phyloP scores from a whole-genome alignment of 2,329 filamentous ascomycete genomes.

The Chalara sp. region DNA sequence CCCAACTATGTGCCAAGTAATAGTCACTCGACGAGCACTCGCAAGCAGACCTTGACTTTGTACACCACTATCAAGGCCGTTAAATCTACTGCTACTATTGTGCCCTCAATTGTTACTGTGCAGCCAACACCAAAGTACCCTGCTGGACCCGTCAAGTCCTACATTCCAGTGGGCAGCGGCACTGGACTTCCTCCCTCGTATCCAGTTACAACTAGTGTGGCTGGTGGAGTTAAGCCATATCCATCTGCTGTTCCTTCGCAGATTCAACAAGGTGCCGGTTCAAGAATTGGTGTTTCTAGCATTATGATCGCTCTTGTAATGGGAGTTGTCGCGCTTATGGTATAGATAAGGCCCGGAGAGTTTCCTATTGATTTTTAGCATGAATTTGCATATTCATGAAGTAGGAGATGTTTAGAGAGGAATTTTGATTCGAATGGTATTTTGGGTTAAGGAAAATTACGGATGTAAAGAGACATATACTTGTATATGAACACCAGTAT shows the following conservation, averaged over 20 bases:
- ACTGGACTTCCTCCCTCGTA: background rate
- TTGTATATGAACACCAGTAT: too few species aligned
- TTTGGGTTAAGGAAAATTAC: too few species aligned
- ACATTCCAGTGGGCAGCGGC: background rate
- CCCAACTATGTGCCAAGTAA: background rate
- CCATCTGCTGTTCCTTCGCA: background rate
- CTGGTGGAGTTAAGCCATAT: background rate
- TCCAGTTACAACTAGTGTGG: background rate
- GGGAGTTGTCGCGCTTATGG: background rate
- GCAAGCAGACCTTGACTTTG: constrained; percentile 6
- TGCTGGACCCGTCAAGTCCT: background rate
- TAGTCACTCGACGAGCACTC: background rate
- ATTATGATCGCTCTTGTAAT: background rate
- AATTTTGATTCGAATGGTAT: too few species aligned
- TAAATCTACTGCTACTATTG: constrained; percentile 6
- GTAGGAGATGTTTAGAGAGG: too few species aligned
- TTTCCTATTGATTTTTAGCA: too few species aligned
- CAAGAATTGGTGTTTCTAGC: background rate
- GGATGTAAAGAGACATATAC: too few species aligned
- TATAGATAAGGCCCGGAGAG: background rate
- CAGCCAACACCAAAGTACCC: background rate
- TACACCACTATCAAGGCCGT: constrained; percentile 8
- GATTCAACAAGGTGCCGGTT: background rate
- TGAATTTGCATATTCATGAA: too few species aligned
- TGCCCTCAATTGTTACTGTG: background rate